phyloP scores from a whole-genome alignment of 305 asterid species.

The Fraxinus dipetala region DNA sequence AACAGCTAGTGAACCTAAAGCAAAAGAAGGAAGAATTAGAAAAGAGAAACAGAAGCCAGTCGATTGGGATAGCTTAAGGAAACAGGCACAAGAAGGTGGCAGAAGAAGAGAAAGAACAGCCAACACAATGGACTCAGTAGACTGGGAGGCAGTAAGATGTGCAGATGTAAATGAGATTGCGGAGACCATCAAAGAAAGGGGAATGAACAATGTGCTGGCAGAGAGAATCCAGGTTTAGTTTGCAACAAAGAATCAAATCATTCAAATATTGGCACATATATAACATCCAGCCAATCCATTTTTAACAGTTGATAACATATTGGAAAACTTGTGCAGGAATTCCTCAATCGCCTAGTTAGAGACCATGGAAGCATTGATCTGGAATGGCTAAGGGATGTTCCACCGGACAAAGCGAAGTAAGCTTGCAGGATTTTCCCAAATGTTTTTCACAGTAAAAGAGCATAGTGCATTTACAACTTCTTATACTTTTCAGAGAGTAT shows the following conservation, averaged over 20 bases:
- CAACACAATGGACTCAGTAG: slow-evolving; percentile 77
- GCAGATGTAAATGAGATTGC: slow-evolving; percentile 89
- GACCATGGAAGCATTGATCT: slow-evolving; percentile 90
- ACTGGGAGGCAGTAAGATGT: slow-evolving; percentile 91
- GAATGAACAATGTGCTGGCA: slow-evolving; percentile 95
- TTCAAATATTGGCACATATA: slow-evolving; percentile 1
- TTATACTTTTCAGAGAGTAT: slow-evolving; percentile 68
- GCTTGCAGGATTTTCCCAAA: slow-evolving; percentile 24
- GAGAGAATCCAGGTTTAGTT: slow-evolving; percentile 78
- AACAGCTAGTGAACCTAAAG: slow-evolving; percentile 39
- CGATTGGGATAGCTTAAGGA: slow-evolving; percentile 83
- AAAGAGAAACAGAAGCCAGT: slow-evolving; percentile 56
- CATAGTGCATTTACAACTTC: slow-evolving; percentile 19
- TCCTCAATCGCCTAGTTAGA: slow-evolving; percentile 75
- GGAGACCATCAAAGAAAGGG: slow-evolving; percentile 79
- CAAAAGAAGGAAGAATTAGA: slow-evolving; percentile 42
- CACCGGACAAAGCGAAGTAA: slow-evolving; percentile 98
- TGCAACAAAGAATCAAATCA: slow-evolving; percentile 16
- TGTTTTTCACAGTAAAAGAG: slow-evolving; percentile 4
- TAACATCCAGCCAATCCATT: slow-evolving; percentile 11
- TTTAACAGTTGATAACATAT: slow-evolving; percentile 26
- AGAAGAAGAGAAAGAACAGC: slow-evolving; percentile 52
- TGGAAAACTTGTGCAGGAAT: slow-evolving; percentile 55
- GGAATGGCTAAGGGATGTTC: slow-evolving; percentile 95
- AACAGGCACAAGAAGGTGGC: slow-evolving; percentile 44